Conservation (phyloP, 2,329 filamentous ascomycete species). For the Fusarium kyushuense region DNA sequence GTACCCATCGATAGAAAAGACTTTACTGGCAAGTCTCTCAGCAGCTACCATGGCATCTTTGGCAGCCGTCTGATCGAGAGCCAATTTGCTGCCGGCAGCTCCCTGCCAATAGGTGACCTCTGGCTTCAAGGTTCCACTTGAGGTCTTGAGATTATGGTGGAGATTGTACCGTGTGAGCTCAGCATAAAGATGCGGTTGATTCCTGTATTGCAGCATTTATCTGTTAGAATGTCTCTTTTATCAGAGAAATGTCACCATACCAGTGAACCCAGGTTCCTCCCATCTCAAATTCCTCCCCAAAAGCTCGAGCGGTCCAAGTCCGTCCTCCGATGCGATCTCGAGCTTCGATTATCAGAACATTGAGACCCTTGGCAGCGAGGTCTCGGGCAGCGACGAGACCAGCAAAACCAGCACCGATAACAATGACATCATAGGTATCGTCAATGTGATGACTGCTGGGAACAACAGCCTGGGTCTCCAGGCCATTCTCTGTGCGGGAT, state of each 20-base stretch:
- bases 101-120: background rate
- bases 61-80: background rate
- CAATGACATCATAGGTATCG: slow-evolving; percentile 24
- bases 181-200: background rate
- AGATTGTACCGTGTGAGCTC: background rate
- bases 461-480: background rate
- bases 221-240: background rate
- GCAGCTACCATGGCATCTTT: background rate
- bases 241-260: background rate
- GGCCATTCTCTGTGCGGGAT: background rate
- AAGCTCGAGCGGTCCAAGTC: slow-evolving; percentile 54
- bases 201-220: slow-evolving; percentile 22
- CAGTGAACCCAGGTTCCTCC: slow-evolving; percentile 57
- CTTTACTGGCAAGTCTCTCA: background rate
- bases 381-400: slow-evolving; percentile 28
- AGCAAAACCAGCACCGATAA: slow-evolving; percentile 31
- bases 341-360: slow-evolving; percentile 50
- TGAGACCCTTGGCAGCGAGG: slow-evolving; percentile 40
- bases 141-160: background rate
- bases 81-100: background rate
- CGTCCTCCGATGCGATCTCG: slow-evolving; percentile 58
- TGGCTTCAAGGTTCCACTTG: background rate
- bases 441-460: background rate
- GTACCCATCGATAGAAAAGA: background rate
- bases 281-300: slow-evolving; percentile 55